A percentile compares a stretch with the other conserved stretches of the same genome.
phyloP scores from a whole-genome alignment of 345 rosid species.

The Gossypium sturtianum region DNA sequence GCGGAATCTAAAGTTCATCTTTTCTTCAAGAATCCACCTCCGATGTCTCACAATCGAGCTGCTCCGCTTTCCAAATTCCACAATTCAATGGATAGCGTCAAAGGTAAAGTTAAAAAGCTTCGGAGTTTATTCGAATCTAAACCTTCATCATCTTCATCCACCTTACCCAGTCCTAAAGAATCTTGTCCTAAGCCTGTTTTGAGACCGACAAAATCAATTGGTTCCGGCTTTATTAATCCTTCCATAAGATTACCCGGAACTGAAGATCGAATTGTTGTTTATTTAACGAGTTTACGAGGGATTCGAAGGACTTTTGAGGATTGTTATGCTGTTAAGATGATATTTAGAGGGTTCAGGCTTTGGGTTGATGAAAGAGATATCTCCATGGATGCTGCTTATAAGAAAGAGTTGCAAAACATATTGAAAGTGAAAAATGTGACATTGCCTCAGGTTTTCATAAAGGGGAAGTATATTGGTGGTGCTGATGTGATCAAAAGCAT shows the following conservation, averaged over 20 bases:
- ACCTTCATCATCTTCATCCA: conserved; percentile 22
- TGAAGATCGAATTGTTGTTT: conserved; percentile 82
- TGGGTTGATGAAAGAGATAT: conserved; percentile 90
- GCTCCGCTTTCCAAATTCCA: conserved; percentile 40
- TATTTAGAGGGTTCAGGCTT: conserved; percentile 84
- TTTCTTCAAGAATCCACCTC: conserved; percentile 28
- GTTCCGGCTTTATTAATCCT: conserved; percentile 27
- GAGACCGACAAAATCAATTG: conserved; percentile 15
- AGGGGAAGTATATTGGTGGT: conserved; percentile 67
- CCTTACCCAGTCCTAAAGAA: conserved; percentile 15
- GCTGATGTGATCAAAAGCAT: conserved; percentile 76
- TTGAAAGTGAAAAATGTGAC: conserved; percentile 51
- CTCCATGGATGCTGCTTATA: conserved; percentile 80
- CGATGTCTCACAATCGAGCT: conserved; percentile 41
- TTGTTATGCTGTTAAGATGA: conserved; percentile 80
- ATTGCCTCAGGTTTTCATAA: conserved; percentile 79
- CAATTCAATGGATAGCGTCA: conserved; percentile 48
- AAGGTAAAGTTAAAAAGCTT: conserved; percentile 69
- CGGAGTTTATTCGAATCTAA: conserved; percentile 52
- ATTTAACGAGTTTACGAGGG: conserved; percentile 83
- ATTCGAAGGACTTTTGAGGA: conserved; percentile 86
- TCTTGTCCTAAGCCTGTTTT: not conserved
- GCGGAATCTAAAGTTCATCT: conserved; percentile 21
- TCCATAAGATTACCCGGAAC: conserved; percentile 62
- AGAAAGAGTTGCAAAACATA: conserved; percentile 60